A percentile compares a stretch with the other conserved stretches of the same genome.
Conservation (phyloP, 805 yeast genomes). For the Myxozyma monticola region DNA sequence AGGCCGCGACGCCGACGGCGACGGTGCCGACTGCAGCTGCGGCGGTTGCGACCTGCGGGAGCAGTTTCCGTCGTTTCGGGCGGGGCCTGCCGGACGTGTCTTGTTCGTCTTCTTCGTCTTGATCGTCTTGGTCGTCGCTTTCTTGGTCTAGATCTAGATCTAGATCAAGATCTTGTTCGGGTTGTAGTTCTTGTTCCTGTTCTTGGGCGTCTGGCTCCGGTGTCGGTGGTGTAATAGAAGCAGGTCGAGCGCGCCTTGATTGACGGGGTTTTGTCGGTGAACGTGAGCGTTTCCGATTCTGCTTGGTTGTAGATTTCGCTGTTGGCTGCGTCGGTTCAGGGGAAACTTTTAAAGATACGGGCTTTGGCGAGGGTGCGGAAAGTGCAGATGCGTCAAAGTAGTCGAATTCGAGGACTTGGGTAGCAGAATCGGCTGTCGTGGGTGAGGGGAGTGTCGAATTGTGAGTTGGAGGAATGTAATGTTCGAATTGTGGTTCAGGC, state of each 20-base stretch:
- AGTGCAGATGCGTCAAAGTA: background rate
- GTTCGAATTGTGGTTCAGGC: too few species aligned
- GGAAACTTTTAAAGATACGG: too few species aligned
- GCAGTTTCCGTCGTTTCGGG: background rate
- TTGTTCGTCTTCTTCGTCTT: background rate
- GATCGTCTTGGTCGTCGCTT: background rate
- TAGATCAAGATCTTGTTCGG: background rate
- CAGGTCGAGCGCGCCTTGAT: background rate
- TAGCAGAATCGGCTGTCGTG: background rate
- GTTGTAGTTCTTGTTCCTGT: background rate
- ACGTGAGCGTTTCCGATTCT: background rate
- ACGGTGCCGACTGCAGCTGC: constrained; percentile 4
- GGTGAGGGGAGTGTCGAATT: background rate
- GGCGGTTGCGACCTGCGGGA: background rate
- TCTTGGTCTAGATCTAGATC: background rate
- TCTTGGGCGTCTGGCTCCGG: background rate
- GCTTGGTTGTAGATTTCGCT: background rate
- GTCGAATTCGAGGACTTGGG: background rate
- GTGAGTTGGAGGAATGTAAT: background rate
- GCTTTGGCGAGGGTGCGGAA: background rate
- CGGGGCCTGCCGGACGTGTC: background rate
- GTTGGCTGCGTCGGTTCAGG: too few species aligned
- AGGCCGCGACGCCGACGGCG: constrained; percentile 2
- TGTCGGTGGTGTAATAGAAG: background rate
- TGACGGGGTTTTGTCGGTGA: background rate